phyloP scores from a whole-genome alignment of 805 yeast species.

The Vanderwaltozyma yarrowii region DNA sequence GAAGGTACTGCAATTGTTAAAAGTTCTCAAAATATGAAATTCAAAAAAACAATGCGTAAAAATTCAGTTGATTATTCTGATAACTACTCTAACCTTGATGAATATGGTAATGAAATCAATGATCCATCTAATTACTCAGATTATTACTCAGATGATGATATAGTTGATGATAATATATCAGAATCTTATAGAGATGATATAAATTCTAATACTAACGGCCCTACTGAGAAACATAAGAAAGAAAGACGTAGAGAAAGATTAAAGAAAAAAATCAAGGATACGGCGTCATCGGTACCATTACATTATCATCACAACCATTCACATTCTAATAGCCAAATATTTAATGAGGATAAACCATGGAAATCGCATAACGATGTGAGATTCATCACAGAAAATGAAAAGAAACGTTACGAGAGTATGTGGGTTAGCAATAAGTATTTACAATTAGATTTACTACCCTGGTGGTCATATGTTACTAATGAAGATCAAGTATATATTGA shows the following conservation, averaged over 20 bases:
- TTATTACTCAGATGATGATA: neutral
- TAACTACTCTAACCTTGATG: no score
- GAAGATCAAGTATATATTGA: constrained; percentile 2
- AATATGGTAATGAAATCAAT: neutral
- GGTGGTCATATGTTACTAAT: constrained; percentile 20
- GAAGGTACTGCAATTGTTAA: constrained; percentile 2
- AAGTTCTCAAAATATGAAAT: constrained; percentile 4
- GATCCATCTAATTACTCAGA: neutral
- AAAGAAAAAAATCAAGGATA: constrained; percentile 8
- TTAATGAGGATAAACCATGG: constrained; percentile 76
- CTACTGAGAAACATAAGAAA: constrained; percentile 5
- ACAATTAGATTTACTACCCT: constrained; percentile 35
- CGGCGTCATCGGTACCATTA: constrained; percentile 10
- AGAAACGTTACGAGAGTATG: constrained; percentile 84
- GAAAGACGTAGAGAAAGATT: constrained; percentile 6
- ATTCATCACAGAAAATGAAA: constrained; percentile 49
- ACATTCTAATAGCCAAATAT: constrained; percentile 23
- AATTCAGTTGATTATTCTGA: no score
- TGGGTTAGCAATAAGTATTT: constrained; percentile 84
- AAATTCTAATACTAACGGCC: neutral
- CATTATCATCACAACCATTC: constrained; percentile 7
- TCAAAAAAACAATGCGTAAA: constrained; percentile 24
- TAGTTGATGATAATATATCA: neutral
- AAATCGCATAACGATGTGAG: constrained; percentile 57
- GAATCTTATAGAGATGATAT: neutral